Conservation (phyloP, 1,284 basidiomycete species). For the Malassezia psittaci region DNA sequence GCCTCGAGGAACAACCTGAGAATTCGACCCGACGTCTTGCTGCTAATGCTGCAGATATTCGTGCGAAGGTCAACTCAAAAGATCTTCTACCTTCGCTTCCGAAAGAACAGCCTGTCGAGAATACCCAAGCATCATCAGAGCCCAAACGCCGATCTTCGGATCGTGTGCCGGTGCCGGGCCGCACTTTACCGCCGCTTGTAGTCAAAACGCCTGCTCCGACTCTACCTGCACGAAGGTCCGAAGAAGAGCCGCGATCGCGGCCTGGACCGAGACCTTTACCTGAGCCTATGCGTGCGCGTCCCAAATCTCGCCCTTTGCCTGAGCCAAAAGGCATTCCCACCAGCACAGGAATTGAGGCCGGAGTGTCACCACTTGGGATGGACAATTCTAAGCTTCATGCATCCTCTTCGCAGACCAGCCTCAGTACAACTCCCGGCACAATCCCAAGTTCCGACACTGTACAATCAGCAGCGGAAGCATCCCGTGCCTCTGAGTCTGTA, state of each 20-base stretch:
- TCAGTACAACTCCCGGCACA: not conserved
- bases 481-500: not conserved
- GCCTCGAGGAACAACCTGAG: not conserved
- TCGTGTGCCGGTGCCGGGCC: conserved; percentile 3
- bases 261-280: not conserved
- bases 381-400: not conserved
- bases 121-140: not conserved
- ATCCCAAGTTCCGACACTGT: not conserved
- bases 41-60: not conserved
- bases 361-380: not conserved
- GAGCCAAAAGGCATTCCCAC: not conserved
- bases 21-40: not conserved
- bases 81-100: not conserved
- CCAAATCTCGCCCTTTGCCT: not conserved
- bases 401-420: not conserved
- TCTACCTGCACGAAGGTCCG: not conserved
- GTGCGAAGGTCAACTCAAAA: not conserved
- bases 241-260: not conserved
- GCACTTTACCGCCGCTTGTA: not conserved
- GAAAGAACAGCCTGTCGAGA: too few species aligned
- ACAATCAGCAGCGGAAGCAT: not conserved
- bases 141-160: not conserved
- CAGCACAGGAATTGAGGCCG: not conserved
- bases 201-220: not conserved
- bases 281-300: not conserved